Base-by-base conservation (phyloP, 2,329 filamentous ascomycete genomes). In the Nigrograna mackinnonii region DNA sequence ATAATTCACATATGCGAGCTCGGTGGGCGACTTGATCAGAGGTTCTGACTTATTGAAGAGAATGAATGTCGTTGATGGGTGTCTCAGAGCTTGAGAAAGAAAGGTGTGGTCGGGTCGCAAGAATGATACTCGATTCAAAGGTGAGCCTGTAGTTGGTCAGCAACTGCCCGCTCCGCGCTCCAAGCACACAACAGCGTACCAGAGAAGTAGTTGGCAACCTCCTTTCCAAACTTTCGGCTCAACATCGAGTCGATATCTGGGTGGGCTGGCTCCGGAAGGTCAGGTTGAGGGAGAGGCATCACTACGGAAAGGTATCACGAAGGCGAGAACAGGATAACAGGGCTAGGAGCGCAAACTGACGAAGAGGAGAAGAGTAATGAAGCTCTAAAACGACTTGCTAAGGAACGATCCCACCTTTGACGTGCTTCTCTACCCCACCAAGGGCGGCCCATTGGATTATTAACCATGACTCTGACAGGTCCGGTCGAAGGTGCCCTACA, bases 161-260 rank as follows among this genome's bases (percentile, higher is more conserved):
- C 4, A 4, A 22, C 11, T 21, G 17, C 20, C 6, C 11, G 11
- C 11, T 20, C 12, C 7, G 16, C 6, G 11, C 6, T 36, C n/a
- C n/a, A n/a, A n/a, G 26, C 13, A 31, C 17, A 32, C 11, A 6
- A 12, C 11, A 26, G 9, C 5, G 31, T 59, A 73, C 72, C 77
- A 37, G 87, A 83, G 70, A 91, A 94, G 79, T 94, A 94, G 71
- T 92, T 94, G 63, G 85, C 80, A 48, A 89, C 77, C 70, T 92
- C 89, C 54, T 81, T 84, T 68, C 89, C 89, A 70, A 91, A 92
- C 63, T 85, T 89, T 45, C 82, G 77, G 55, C 84, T 82, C 58
- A 94, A 76, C 83, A 90, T 89, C 26, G 81, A 83, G 63, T 85
- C 82, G 55, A 79, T 69, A 49, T 78, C 72, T 43, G 76, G 68